phyloP scores from a whole-genome alignment of 768 basidiomycete genomes.

The Psilocybe subaeruginosa region DNA sequence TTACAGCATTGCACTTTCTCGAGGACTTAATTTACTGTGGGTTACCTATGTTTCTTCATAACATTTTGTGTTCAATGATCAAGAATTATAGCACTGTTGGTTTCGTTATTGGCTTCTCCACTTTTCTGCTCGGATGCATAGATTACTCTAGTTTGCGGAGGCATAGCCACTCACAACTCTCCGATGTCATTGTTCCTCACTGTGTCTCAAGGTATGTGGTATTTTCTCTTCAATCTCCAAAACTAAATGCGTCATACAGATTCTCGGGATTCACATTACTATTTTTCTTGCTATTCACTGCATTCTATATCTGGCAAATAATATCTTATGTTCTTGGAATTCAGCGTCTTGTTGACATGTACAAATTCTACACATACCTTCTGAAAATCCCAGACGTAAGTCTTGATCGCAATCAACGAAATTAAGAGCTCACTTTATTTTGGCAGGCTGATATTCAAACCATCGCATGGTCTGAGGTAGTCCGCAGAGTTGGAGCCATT shows the following conservation, averaged over 20 bases:
- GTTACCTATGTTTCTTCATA: constrained; percentile 37
- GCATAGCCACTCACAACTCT: constrained; percentile 67
- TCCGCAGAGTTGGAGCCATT: constrained; percentile 86
- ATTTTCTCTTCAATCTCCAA: background rate
- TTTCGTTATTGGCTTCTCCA: constrained; percentile 98
- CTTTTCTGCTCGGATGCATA: constrained; percentile 92
- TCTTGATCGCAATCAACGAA: background rate
- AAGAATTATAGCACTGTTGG: constrained; percentile 78
- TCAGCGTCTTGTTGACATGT: constrained; percentile 88
- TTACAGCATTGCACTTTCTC: constrained; percentile 89
- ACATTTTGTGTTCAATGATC: constrained; percentile 2
- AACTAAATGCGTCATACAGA: constrained; percentile 37
- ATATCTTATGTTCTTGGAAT: constrained; percentile 76
- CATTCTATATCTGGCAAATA: constrained; percentile 90
- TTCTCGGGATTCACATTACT: constrained; percentile 84
- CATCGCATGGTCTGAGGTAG: constrained; percentile 95
- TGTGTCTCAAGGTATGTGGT: constrained; percentile 80
- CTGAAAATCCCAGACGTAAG: constrained; percentile 92
- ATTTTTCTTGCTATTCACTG: constrained; percentile 84
- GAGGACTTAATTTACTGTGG: constrained; percentile 93
- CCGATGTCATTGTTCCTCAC: constrained; percentile 78
- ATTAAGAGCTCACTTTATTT: constrained; percentile 1
- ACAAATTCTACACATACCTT: constrained; percentile 93
- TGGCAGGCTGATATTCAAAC: constrained; percentile 94
- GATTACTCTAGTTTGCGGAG: constrained; percentile 84